Conservation (phyloP, 2,329 filamentous ascomycete genomes). For the Penicillium sclerotiorum region DNA sequence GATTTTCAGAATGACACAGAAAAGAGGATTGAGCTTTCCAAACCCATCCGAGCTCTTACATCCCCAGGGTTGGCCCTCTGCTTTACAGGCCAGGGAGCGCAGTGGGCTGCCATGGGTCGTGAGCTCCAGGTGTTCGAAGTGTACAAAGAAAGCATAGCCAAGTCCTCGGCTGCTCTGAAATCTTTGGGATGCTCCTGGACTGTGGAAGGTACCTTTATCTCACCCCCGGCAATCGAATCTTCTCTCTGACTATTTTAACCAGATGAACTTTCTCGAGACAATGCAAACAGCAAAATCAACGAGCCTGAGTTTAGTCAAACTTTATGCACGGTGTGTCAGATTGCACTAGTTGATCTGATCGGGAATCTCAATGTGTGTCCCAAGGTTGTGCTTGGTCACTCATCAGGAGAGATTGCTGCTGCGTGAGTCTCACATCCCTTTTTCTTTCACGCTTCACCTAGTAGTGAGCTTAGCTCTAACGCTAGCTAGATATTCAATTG, state of each 20-base stretch:
- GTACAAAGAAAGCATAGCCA: neutral
- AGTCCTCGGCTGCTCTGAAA: neutral
- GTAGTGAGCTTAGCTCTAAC: neutral
- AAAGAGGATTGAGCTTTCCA: neutral
- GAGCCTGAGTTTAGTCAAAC: slow-evolving; percentile 24
- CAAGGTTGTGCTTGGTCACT: slow-evolving; percentile 26
- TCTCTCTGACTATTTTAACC: too few species aligned
- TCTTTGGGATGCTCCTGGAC: neutral
- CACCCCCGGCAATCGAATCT: too few species aligned
- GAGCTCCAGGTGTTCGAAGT: neutral
- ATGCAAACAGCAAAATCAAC: slow-evolving; percentile 8
- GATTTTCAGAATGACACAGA: too few species aligned
- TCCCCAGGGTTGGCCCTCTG: neutral
- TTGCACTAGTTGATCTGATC: slow-evolving; percentile 26
- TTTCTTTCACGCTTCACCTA: neutral
- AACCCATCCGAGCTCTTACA: neutral
- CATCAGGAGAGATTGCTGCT: slow-evolving; percentile 29
- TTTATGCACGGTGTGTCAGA: slow-evolving; percentile 27
- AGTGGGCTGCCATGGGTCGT: neutral
- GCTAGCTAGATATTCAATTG: too few species aligned
- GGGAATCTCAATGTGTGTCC: slow-evolving; percentile 14
- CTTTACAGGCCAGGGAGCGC: neutral
- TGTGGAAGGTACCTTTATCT: neutral
- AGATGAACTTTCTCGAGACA: neutral
- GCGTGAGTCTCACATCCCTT: slow-evolving; percentile 17